These are phyloP conservation scores for Corymbia maculata DNA, from an alignment of 345 rosid genomes.

Conservation along the genomic window DNA sequence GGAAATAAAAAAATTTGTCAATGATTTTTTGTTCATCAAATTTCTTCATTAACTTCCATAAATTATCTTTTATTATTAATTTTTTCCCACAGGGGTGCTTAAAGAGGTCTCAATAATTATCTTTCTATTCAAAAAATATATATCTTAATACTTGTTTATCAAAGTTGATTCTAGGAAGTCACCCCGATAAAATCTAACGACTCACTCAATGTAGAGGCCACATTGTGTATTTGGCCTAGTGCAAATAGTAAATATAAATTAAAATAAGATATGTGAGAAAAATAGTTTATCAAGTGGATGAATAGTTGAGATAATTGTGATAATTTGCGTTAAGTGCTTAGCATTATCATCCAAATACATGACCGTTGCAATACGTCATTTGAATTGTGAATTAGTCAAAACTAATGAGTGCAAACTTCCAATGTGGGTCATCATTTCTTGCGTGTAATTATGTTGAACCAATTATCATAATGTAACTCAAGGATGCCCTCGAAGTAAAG, in stretches of 20 bases:
- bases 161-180: neutral
- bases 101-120: neutral
- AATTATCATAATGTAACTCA: neutral
- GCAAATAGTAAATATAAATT: neutral
- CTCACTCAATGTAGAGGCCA: neutral
- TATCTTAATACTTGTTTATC: neutral
- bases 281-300: neutral
- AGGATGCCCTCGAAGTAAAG: neutral
- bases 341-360: neutral
- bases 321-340: neutral
- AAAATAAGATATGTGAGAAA: neutral
- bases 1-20: neutral
- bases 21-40: neutral
- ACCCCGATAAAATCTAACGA: neutral
- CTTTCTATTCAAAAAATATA: neutral
- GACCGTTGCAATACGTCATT: neutral
- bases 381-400: neutral
- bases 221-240: neutral
- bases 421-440: neutral
- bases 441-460: neutral
- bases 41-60: neutral
- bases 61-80: neutral
- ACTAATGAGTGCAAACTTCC: neutral
- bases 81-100: neutral
- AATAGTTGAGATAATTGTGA: neutral